phyloP scores from a whole-genome alignment of 2,329 filamentous ascomycete genomes.

The Ophiostoma pallidulum region DNA sequence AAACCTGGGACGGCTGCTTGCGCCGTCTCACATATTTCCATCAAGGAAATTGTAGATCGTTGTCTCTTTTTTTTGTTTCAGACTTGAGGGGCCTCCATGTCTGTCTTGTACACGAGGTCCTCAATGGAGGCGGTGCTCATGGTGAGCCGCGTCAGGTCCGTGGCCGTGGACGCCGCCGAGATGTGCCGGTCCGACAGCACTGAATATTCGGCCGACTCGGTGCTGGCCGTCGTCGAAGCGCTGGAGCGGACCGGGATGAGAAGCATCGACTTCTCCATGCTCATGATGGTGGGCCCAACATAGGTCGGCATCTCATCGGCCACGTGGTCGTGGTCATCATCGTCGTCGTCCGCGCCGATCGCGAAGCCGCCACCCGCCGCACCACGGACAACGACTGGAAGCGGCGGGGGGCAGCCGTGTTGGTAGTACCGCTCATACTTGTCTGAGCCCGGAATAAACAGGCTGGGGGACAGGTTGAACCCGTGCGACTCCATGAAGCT shows the following conservation, averaged over 20 bases:
- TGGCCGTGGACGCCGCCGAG: conserved; percentile 44
- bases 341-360: conserved; percentile 22
- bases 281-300: conserved; percentile 28
- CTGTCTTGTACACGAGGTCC: conserved; percentile 18
- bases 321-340: conserved; percentile 10
- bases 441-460: conserved; percentile 50
- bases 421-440: conserved; percentile 31
- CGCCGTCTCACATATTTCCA: neutral
- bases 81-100: conserved; percentile 2
- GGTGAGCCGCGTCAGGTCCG: conserved; percentile 45
- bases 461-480: conserved; percentile 50
- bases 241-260: conserved; percentile 37
- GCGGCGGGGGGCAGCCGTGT: too few species aligned
- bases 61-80: too few species aligned
- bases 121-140: conserved; percentile 39
- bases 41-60: too few species aligned
- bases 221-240: conserved; percentile 45
- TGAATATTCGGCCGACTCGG: conserved; percentile 37
- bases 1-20: neutral
- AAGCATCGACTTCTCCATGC: conserved; percentile 25
- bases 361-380: conserved; percentile 14
- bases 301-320: conserved; percentile 22
- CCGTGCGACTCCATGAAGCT: conserved; percentile 51
- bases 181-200: conserved; percentile 42
- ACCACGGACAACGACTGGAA: too few species aligned